Evolutionary conservation across 176 grass and related monocot species (phyloP), one percentile per base, ranked within the genome.

Genomic region (Oryza officinalis): DNA sequence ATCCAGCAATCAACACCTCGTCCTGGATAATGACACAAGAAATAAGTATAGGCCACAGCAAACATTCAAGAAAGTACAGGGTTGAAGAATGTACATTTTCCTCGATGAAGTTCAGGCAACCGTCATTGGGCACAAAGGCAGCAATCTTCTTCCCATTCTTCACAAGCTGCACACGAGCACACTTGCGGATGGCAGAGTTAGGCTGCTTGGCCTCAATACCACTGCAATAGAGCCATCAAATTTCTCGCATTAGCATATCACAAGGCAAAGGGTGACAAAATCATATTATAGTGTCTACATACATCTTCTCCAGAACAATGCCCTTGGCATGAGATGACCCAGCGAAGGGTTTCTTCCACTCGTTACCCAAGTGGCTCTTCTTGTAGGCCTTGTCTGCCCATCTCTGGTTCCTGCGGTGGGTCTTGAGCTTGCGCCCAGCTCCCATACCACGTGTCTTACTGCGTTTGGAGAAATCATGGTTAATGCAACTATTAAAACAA

Each of bases 361-460:
- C 90, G 14, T 89, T 92, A 10, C 90, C 90, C 86, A 92, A 57
- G 65, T 92, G 91, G 74, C 91, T 93, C 87, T 93, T 93, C 84
- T 93, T 93, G 87, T 93, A 93, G 49, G 88, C 88, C 73, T 93
- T 93, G 71, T 93, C 91, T 40, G 91, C 91, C 88, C 91, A 93
- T 76, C 91, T 81, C 49, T 90, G 87, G 81, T 87, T 90, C 85
- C 88, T 93, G 46, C 91, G 85, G 84, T 93, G 87, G 68, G 87
- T 90, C 84, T 89, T 93, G 76, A 93, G 85, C 84, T 90, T 93
- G 65, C 88, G 91, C 57, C 81, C 88, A 74, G 87, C 87, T 93
- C 80, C 91, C 88, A 93, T 93, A 87, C 91, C 91, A 87, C 88
- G 91, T 74, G 91, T 93, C 84, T 93, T 93, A 69, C 91, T 93